These are phyloP conservation scores for Phytopythium cucurbitacearum DNA, from an alignment of 352 stramenopile species.

Conservation along the genomic window DNA sequence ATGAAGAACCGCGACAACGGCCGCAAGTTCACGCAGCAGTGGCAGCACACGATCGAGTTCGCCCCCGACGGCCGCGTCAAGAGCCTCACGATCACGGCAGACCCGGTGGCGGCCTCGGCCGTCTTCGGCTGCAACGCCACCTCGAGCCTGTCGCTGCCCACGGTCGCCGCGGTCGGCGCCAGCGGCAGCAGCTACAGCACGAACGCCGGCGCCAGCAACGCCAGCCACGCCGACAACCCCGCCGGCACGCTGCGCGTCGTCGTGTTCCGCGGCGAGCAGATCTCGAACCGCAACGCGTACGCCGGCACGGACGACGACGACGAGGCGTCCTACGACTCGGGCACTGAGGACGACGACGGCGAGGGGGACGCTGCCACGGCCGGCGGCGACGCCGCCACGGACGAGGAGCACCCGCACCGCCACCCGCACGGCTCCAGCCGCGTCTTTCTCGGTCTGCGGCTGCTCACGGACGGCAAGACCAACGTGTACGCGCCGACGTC, in stretches of 20 bases:
- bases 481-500: conserved; percentile 84
- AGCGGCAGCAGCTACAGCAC: conserved; percentile 76
- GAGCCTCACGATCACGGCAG: conserved; percentile 79
- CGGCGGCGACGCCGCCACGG: conserved; percentile 1
- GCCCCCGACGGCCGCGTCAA: conserved; percentile 81
- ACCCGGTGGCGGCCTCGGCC: conserved; percentile 79
- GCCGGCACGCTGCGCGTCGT: conserved; percentile 68
- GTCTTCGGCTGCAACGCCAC: conserved; percentile 87
- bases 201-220: conserved; percentile 66
- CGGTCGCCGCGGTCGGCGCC: conserved; percentile 73
- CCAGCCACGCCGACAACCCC: conserved; percentile 68
- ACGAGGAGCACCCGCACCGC: conserved; percentile 2
- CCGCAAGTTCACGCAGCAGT: conserved; percentile 88
- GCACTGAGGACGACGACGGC: conserved; percentile 29
- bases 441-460: conserved; percentile 68
- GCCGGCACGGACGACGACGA: conserved; percentile 45
- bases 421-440: not conserved
- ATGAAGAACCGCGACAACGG: conserved; percentile 89
- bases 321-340: conserved; percentile 41
- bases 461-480: conserved; percentile 82
- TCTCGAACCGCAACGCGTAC: conserved; percentile 36
- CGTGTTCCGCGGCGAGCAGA: conserved; percentile 82
- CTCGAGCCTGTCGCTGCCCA: conserved; percentile 73
- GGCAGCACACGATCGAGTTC: conserved; percentile 89
- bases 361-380: conserved; percentile 13